Evolutionary conservation across 1,284 basidiomycete species (phyloP).

Genomic region (Athelia psychrophila): DNA sequence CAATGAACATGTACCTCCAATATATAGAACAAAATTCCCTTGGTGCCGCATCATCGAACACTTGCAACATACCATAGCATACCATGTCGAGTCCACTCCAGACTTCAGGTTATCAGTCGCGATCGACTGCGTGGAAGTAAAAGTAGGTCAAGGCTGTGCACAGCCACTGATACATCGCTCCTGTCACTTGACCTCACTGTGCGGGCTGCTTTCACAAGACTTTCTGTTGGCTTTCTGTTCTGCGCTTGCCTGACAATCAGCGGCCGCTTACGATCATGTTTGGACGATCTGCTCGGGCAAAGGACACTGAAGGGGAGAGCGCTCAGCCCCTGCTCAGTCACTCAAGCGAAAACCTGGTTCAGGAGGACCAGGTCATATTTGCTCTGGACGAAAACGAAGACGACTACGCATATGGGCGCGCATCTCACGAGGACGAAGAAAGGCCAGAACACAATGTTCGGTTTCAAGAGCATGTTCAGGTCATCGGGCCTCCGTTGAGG

Average conservation of each 20-base stretch:
- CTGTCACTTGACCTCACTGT: no score
- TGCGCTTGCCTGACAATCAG: conserved; percentile 3
- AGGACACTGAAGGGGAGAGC: conserved; percentile 38
- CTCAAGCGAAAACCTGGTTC: conserved; percentile 33
- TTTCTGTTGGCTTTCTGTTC: neutral
- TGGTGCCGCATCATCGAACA: no score
- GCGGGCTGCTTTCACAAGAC: no score
- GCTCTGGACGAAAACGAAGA: conserved; percentile 45
- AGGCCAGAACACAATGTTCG: conserved; percentile 41
- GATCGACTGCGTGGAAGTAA: no score
- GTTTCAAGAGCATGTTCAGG: conserved; percentile 64
- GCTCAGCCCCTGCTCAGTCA: conserved; percentile 52
- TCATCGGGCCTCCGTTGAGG: conserved; percentile 62
- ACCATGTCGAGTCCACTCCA: no score
- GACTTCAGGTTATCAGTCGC: no score
- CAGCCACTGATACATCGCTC: no score
- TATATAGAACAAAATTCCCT: no score
- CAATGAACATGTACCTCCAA: no score
- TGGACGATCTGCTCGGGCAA: conserved; percentile 26
- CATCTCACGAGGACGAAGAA: conserved; percentile 3
- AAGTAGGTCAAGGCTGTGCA: no score
- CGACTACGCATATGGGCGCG: conserved; percentile 38
- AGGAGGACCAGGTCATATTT: conserved; percentile 38
- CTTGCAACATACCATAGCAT: no score
- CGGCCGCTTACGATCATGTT: conserved; percentile 31